A percentile compares a stretch with the other conserved stretches of the same genome.
Conservation (phyloP, 345 rosid genomes). For the Salix exigua region DNA sequence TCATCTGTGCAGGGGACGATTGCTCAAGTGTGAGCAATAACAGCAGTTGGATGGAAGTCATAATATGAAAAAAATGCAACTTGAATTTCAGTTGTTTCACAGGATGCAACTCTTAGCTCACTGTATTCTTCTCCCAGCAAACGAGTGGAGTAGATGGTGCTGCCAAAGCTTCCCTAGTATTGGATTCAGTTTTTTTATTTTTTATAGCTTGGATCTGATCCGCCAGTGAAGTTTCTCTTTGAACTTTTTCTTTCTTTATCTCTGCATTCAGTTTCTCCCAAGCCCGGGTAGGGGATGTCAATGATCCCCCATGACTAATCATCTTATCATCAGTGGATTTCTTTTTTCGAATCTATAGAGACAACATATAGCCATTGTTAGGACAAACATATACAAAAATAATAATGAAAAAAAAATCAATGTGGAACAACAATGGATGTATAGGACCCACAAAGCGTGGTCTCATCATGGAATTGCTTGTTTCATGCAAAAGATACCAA, state of each 20-base stretch:
- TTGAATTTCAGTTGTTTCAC: background rate
- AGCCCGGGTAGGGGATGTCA: conserved; percentile 30
- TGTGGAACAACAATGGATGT: background rate
- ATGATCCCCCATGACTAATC: conserved; percentile 24
- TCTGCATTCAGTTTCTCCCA: conserved; percentile 64
- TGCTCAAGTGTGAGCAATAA: background rate
- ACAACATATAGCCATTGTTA: conserved; percentile 3
- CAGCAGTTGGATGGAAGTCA: background rate
- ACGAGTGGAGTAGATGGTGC: conserved; percentile 15
- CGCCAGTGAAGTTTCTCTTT: conserved; percentile 57
- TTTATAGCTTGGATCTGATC: conserved; percentile 81
- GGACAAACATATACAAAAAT: background rate
- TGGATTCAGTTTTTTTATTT: conserved; percentile 37
- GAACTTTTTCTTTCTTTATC: conserved; percentile 49
- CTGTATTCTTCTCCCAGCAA: conserved; percentile 1
- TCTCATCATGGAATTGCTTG: background rate
- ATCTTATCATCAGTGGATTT: conserved; percentile 35
- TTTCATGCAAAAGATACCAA: conserved; percentile 6
- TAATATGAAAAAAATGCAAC: background rate
- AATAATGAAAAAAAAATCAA: background rate
- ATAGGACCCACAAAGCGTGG: background rate
- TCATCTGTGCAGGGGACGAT: background rate
- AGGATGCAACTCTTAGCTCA: background rate
- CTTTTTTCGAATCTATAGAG: conserved; percentile 56
- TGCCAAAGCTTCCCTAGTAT: conserved; percentile 18